These are phyloP conservation scores for Lodderomyces elongisporus DNA, from an alignment of 1,139 yeast species.

Conservation along the genomic window DNA sequence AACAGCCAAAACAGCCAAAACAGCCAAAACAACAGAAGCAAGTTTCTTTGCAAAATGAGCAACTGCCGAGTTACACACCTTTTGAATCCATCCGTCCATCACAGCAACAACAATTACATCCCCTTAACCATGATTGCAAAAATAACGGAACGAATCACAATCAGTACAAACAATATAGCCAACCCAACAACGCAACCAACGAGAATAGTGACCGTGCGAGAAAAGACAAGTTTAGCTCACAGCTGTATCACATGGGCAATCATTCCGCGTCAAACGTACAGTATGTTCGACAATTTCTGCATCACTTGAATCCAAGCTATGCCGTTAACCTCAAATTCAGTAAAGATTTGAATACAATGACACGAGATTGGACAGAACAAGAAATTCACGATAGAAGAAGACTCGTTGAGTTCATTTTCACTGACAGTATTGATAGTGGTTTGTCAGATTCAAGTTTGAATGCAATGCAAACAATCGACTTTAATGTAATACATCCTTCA, in stretches of 20 bases:
- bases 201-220: not conserved
- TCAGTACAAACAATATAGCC: no score
- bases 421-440: slow-evolving; percentile 8
- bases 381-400: slow-evolving; percentile 30
- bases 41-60: no score
- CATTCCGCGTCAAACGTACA: slow-evolving; percentile 7
- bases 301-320: slow-evolving; percentile 8
- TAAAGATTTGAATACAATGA: slow-evolving; percentile 18
- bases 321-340: slow-evolving; percentile 11
- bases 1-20: not conserved
- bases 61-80: no score
- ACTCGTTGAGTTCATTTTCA: slow-evolving; percentile 31
- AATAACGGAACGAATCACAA: no score
- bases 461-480: slow-evolving; percentile 22
- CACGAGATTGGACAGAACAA: slow-evolving; percentile 28
- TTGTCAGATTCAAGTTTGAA: slow-evolving; percentile 6
- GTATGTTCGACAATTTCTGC: slow-evolving; percentile 11
- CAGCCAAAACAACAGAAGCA: not conserved
- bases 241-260: slow-evolving; percentile 5
- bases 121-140: no score
- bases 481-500: slow-evolving; percentile 18
- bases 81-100: no score
- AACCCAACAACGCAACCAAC: not conserved
- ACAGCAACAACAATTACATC: not conserved
- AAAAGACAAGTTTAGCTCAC: slow-evolving; percentile 5